Percentiles rank a stretch among this genome's conserved stretches.
Conservation (phyloP, 1,284 basidiomycete species). For the Pyrrhoderma lamaoense region DNA sequence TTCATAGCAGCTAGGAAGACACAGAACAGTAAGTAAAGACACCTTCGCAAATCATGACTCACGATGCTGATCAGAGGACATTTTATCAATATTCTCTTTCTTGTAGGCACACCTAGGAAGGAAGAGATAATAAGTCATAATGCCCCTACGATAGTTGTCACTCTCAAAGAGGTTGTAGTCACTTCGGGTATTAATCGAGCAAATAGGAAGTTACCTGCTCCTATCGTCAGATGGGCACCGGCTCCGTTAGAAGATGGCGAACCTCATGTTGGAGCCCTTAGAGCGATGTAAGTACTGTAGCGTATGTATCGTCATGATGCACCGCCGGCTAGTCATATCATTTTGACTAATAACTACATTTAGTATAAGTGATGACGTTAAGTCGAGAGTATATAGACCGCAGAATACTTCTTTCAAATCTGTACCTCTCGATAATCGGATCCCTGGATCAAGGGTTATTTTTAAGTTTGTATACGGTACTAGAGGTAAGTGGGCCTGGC, state of each 20-base stretch:
- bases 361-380: not conserved
- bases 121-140: no score
- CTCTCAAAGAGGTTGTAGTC: not conserved
- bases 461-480: constrained; percentile 6
- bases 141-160: not conserved
- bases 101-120: no score
- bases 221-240: not conserved
- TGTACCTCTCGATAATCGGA: not conserved
- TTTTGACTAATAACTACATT: not conserved
- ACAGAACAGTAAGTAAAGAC: not conserved
- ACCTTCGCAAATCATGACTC: no score
- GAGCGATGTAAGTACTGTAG: constrained; percentile 2
- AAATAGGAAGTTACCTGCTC: not conserved
- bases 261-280: not conserved
- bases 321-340: no score
- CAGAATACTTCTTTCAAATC: not conserved
- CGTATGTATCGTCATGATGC: no score
- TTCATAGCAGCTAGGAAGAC: not conserved
- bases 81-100: no score
- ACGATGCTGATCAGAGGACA: no score
- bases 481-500: not conserved
- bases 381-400: not conserved
- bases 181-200: not conserved
- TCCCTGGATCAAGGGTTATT: not conserved
- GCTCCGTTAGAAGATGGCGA: not conserved